A percentile compares a stretch with the other conserved stretches of the same genome.
phyloP scores from a whole-genome alignment of 352 stramenopile species.

The Phytophthora megakarya region DNA sequence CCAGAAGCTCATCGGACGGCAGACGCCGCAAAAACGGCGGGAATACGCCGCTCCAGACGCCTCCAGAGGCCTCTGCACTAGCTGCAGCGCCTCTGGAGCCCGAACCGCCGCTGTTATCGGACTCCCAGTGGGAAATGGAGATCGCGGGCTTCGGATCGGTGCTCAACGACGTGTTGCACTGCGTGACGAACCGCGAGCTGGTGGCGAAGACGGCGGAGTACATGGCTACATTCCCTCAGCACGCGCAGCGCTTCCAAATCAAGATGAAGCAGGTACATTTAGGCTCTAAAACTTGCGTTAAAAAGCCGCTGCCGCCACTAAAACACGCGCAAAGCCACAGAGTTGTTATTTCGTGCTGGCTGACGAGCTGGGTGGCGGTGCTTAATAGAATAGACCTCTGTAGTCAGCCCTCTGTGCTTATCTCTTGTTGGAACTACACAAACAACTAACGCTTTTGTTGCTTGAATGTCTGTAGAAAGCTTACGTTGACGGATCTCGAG shows the following conservation, averaged over 20 bases:
- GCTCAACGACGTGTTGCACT: slow-evolving; percentile 75
- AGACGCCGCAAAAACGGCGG: slow-evolving; percentile 31
- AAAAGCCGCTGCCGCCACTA: slow-evolving; percentile 26
- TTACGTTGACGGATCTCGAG: slow-evolving; percentile 54
- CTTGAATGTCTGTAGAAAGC: slow-evolving; percentile 54
- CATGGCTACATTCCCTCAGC: slow-evolving; percentile 72
- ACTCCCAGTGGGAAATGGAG: slow-evolving; percentile 74
- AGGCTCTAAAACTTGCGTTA: slow-evolving; percentile 29
- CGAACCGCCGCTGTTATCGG: slow-evolving; percentile 53
- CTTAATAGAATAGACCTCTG: slow-evolving; percentile 41
- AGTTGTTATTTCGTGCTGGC: background rate
- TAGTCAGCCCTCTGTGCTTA: slow-evolving; percentile 18
- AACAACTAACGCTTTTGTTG: slow-evolving; percentile 29
- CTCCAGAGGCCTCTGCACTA: slow-evolving; percentile 2
- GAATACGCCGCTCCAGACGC: slow-evolving; percentile 14
- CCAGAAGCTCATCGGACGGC: slow-evolving; percentile 8
- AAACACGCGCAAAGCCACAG: slow-evolving; percentile 8
- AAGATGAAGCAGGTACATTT: slow-evolving; percentile 87
- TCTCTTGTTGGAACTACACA: slow-evolving; percentile 4
- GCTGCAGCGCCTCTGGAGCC: background rate
- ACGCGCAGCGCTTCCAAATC: slow-evolving; percentile 82
- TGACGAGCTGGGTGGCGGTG: slow-evolving; percentile 19
- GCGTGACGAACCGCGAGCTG: slow-evolving; percentile 75
- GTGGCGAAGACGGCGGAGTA: slow-evolving; percentile 76
- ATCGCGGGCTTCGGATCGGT: slow-evolving; percentile 73